Base-by-base conservation (phyloP, 2,329 filamentous ascomycete species). In the Teratosphaeriaceae sp. region DNA sequence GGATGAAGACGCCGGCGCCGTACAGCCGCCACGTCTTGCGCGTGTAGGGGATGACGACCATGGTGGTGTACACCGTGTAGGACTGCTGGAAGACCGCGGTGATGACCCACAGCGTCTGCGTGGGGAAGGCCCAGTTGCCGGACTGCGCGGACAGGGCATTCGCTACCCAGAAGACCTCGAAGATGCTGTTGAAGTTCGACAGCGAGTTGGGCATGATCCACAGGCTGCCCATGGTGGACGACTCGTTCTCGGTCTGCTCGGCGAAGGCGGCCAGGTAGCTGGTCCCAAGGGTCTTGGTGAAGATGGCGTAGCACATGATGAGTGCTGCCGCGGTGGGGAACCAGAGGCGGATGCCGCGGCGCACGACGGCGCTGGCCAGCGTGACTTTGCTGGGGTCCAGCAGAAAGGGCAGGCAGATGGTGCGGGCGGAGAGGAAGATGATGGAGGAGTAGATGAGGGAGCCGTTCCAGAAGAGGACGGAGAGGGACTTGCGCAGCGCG, bases 41-140 rank as follows among this genome's bases (percentile, higher is more conserved):
- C 2, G 67, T 69, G 51, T 61, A 67, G 5, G 67, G 69, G 7
- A 70, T 62, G 45, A 68, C 68, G 41, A 70, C 55, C 67, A 70
- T 69, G 13, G 65, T 62, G 56, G 68, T 68, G 50, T 68, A 72
- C 12, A 72, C 64, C 0, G 69, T 72, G 53, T 69, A 71, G 48
- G 63, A 66, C 47, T 72, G 69, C 43, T 64, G 57, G 49, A 67
- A 72, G 11, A 72, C 50, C 3, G 63, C 60, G 21, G 57, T 65
- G 12, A 71, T 52, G 16, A 68, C 64, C 67, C 68, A 71, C 13
- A 72, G 53, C 1, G 64, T 71, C 24, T 66, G 62, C 1, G 65
- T 65, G 0, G 69, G 68, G 44, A 70, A 71, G 0, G 62, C 65
- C 19, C 49, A 54, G 42, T 58, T 68, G 3, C 59, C 69, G 13